phyloP scores from a whole-genome alignment of 306 rosid genomes.

The Trifolium pratense region DNA sequence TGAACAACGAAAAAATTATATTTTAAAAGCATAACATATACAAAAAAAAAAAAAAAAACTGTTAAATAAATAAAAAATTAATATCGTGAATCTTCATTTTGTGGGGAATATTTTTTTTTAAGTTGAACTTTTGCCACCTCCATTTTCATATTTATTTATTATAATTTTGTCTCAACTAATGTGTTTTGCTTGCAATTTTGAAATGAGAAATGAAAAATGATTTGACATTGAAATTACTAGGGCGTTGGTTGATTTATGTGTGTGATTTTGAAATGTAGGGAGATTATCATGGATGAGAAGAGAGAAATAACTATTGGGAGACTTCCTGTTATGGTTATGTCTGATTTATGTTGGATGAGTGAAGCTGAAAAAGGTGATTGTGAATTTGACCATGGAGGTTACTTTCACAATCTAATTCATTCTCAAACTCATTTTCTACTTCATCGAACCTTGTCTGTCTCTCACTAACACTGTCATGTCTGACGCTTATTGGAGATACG shows the following conservation, averaged over 20 bases:
- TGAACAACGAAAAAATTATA: too few relatives aligned
- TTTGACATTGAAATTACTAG: too few relatives aligned
- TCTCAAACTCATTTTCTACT: background rate
- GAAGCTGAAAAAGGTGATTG: conserved; percentile 74
- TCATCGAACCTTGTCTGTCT: background rate
- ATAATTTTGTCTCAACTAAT: too few relatives aligned
- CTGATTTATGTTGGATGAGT: conserved; percentile 90
- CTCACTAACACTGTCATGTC: too few relatives aligned
- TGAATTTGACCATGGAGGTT: conserved; percentile 92
- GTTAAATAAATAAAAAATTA: too few relatives aligned
- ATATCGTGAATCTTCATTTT: too few relatives aligned
- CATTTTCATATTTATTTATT: too few relatives aligned
- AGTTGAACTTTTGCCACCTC: too few relatives aligned
- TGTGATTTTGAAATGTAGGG: conserved; percentile 12
- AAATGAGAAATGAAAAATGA: background rate
- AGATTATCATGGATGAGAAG: conserved; percentile 39
- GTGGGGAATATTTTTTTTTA: too few relatives aligned
- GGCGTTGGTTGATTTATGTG: background rate
- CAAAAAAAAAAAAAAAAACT: too few relatives aligned
- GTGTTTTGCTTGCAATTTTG: too few relatives aligned
- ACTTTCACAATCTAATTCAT: conserved; percentile 52
- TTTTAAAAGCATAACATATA: too few relatives aligned
- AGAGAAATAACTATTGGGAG: conserved; percentile 76
- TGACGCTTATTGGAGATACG: conserved; percentile 91
- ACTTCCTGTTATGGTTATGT: conserved; percentile 91